Conservation (phyloP, 2,329 filamentous ascomycete genomes). For the Ampelomyces quisqualis region DNA sequence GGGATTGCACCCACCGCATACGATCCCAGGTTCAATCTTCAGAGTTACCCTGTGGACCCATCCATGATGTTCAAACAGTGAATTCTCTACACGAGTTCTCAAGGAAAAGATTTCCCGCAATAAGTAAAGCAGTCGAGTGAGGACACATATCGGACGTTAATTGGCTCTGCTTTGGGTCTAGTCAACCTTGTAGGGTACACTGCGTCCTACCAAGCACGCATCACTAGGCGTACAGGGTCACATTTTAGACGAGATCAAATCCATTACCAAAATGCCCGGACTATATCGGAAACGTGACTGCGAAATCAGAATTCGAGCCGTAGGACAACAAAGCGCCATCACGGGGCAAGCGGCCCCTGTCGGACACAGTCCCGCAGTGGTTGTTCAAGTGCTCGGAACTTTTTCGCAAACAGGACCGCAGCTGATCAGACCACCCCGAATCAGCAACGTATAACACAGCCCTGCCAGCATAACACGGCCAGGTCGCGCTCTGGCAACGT, state of each 20-base stretch:
- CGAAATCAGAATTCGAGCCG: not conserved
- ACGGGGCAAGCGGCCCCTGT: no score
- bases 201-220: not conserved
- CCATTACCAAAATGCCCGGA: no score
- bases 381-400: no score
- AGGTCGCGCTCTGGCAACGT: no score
- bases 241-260: not conserved
- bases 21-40: conserved; percentile 36
- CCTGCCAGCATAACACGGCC: no score
- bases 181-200: not conserved
- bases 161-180: not conserved
- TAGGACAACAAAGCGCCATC: no score
- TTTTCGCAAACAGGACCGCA: no score
- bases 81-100: not conserved
- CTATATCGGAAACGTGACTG: no score
- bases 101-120: not conserved
- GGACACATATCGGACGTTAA: not conserved
- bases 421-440: no score
- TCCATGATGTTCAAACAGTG: conserved; percentile 39
- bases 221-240: conserved; percentile 2
- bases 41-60: conserved; percentile 39
- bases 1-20: conserved; percentile 33
- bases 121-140: not conserved
- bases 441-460: no score
- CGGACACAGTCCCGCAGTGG: no score